Conservation (phyloP, 2,329 filamentous ascomycete species). For the Pestalotiopsis sp. region DNA sequence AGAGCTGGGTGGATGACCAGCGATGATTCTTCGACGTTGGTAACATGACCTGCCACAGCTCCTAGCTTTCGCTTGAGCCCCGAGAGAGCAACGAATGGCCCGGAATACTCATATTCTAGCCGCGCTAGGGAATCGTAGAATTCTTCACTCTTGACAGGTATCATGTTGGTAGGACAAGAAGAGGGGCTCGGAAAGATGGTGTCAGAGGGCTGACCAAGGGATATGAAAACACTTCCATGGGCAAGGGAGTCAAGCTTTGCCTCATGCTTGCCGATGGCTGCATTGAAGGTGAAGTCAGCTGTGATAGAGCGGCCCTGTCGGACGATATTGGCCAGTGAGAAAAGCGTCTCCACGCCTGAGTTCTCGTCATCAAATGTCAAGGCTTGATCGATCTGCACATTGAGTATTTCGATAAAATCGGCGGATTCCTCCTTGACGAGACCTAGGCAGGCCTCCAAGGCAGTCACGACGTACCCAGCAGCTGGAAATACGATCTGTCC, state of each 20-base stretch:
- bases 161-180: neutral
- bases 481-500: neutral
- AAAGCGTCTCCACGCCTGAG: neutral
- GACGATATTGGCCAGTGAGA: neutral
- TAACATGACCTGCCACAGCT: neutral
- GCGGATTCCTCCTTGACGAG: neutral
- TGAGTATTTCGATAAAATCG: neutral
- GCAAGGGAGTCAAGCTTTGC: neutral
- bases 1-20: slow-evolving; percentile 18
- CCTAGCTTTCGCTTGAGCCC: neutral
- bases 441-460: neutral
- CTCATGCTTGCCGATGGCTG: neutral
- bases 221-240: neutral
- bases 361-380: neutral
- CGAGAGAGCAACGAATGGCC: neutral
- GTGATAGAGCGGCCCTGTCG: neutral
- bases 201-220: neutral
- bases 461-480: neutral
- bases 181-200: neutral
- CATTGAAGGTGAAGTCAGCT: neutral
- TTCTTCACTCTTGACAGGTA: neutral
- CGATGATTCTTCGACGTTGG: neutral
- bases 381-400: neutral
- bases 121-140: neutral
- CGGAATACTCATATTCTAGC: neutral